Evolutionary conservation across 106 monocot genomes (phyloP).

Genomic region (Chionographis japonica): DNA sequence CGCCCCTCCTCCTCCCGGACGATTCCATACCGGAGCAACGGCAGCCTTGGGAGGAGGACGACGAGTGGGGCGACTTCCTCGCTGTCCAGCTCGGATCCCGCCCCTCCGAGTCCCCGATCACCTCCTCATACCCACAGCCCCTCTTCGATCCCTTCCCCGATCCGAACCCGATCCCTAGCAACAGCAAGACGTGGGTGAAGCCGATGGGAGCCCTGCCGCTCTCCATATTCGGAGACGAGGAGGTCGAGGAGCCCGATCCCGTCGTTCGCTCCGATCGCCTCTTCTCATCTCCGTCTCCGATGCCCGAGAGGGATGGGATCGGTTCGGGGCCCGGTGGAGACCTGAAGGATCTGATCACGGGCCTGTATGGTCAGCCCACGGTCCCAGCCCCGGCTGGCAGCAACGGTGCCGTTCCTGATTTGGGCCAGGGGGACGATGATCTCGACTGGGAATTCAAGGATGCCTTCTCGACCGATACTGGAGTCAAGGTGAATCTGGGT

Average conservation of each 20-base stretch:
- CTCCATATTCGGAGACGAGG: conserved; percentile 35
- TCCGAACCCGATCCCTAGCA: neutral
- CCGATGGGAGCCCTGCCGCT: conserved; percentile 31
- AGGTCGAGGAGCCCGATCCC: conserved; percentile 16
- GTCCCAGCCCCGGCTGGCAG: neutral
- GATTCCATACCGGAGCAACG: neutral
- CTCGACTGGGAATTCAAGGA: conserved; percentile 30
- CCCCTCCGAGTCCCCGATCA: neutral
- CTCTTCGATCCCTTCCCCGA: neutral
- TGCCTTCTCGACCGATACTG: conserved; percentile 1
- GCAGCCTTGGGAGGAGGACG: conserved; percentile 12
- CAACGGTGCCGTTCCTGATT: neutral
- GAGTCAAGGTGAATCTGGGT: neutral
- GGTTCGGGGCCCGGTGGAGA: neutral
- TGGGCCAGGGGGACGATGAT: neutral
- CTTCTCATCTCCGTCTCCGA: conserved; percentile 1
- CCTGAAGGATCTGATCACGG: conserved; percentile 23
- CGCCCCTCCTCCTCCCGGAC: neutral
- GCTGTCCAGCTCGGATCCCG: neutral
- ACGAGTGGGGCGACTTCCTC: conserved; percentile 49
- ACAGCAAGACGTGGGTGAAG: conserved; percentile 13
- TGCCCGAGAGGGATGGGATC: neutral
- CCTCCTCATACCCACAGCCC: too few species aligned
- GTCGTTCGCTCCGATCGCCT: neutral
- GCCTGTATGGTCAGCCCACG: conserved; percentile 14